Conservation (phyloP, 73 alveolate genomes). For the Urostyla sp. region DNA sequence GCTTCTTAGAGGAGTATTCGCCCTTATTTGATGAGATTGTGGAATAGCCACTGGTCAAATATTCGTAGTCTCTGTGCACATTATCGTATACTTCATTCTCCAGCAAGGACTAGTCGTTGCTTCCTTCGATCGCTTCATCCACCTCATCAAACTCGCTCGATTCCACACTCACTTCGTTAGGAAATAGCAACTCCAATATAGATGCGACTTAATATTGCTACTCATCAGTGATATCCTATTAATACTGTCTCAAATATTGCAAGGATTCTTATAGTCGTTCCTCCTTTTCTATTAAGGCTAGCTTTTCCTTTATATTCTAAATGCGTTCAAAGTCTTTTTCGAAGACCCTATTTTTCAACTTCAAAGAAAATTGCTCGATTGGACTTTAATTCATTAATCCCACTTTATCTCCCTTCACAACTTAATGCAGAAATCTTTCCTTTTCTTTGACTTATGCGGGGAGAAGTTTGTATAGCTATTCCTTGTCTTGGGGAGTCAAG, state of each 20-base stretch:
- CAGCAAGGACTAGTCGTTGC: background rate
- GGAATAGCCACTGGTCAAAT: constrained; percentile 45
- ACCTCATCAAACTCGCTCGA: background rate
- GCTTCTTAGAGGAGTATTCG: constrained; percentile 31
- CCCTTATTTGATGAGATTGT: constrained; percentile 52
- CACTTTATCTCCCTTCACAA: constrained; percentile 32
- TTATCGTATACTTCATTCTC: constrained; percentile 38
- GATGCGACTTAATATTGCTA: background rate
- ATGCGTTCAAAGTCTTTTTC: constrained; percentile 7
- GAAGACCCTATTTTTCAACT: constrained; percentile 4
- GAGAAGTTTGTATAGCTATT: background rate
- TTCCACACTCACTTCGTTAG: background rate
- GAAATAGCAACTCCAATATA: no score
- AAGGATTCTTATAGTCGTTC: background rate
- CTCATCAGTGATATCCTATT: constrained; percentile 27
- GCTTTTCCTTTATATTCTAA: constrained; percentile 4
- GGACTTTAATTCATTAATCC: constrained; percentile 31
- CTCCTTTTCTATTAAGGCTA: background rate
- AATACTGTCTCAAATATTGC: background rate
- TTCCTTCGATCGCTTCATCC: background rate
- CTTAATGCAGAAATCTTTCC: background rate
- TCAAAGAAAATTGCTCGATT: constrained; percentile 12
- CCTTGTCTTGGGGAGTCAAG: background rate
- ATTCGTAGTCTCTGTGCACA: constrained; percentile 43
- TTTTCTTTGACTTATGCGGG: constrained; percentile 29